Evolutionary conservation across 148 eudicot genomes (phyloP).

Genomic region (Silene uniflora): DNA sequence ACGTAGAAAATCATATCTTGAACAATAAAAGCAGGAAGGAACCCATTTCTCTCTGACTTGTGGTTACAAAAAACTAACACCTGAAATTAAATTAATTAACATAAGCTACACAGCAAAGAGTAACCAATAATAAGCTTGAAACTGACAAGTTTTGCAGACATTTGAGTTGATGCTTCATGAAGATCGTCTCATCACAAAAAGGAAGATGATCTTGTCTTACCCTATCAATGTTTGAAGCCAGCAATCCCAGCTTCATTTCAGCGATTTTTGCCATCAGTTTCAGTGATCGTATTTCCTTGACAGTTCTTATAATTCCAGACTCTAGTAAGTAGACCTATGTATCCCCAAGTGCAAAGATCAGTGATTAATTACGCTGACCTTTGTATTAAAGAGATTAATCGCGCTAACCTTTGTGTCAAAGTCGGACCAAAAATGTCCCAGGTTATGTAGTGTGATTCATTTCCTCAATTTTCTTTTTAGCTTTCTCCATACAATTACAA

Average conservation of each 20-base stretch:
- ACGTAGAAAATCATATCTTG: neutral
- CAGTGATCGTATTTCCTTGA: neutral
- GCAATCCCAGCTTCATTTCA: neutral
- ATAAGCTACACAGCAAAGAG: no score
- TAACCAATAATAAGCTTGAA: no score
- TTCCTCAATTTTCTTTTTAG: neutral
- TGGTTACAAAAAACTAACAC: neutral
- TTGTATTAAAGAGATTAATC: neutral
- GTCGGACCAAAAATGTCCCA: neutral
- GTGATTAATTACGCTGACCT: neutral
- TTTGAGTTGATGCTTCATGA: neutral
- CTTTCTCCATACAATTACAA: neutral
- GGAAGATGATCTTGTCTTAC: neutral
- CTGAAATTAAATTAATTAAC: neutral
- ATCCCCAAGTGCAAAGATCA: neutral
- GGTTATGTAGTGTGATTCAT: neutral
- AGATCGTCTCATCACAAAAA: no score
- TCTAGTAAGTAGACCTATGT: neutral
- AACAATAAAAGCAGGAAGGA: neutral
- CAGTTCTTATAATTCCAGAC: neutral
- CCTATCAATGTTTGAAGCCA: neutral
- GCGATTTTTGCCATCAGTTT: neutral
- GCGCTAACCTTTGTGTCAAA: neutral
- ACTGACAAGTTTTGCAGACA: neutral
- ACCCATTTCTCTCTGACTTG: neutral